phyloP scores from a whole-genome alignment of 805 yeast species.

The Yarrowia phangngaensis region DNA sequence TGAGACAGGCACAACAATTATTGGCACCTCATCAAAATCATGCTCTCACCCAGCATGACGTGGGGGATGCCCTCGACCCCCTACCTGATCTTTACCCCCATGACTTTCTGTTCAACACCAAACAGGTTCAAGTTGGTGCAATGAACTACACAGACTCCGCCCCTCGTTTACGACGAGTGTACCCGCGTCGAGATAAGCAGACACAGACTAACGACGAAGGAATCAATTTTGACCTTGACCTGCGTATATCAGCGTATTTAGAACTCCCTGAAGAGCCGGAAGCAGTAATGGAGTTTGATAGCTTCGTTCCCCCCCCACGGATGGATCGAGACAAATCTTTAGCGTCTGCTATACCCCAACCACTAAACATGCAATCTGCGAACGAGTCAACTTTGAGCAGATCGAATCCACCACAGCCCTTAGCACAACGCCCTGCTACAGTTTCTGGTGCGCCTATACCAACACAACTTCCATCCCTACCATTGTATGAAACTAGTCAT shows the following conservation, averaged over 20 bases:
- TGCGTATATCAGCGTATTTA: constrained; percentile 25
- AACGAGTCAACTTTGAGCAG: constrained; percentile 8
- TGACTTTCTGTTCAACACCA: constrained; percentile 24
- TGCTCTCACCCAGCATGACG: constrained; percentile 19
- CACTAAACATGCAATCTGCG: constrained; percentile 19
- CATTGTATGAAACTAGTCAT: constrained; percentile 7
- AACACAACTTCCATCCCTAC: neutral
- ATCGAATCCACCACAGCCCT: too few species aligned
- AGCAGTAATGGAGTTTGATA: constrained; percentile 16
- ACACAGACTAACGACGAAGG: constrained; percentile 26
- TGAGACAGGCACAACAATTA: constrained; percentile 24
- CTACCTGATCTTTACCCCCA: constrained; percentile 20
- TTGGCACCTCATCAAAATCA: constrained; percentile 25
- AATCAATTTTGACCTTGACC: constrained; percentile 25
- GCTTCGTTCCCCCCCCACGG: constrained; percentile 15
- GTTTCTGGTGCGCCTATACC: neutral
- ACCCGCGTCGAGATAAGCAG: constrained; percentile 25
- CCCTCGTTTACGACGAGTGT: constrained; percentile 12
- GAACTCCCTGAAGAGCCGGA: constrained; percentile 25
- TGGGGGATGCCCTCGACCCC: constrained; percentile 19
- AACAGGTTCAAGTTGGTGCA: constrained; percentile 10
- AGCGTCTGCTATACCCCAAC: neutral
- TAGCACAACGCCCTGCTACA: too few species aligned
- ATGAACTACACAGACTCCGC: constrained; percentile 25
- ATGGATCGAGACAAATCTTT: constrained; percentile 10